Base-by-base conservation (phyloP, 352 stramenopile species). In the Globisporangium mamillatum region DNA sequence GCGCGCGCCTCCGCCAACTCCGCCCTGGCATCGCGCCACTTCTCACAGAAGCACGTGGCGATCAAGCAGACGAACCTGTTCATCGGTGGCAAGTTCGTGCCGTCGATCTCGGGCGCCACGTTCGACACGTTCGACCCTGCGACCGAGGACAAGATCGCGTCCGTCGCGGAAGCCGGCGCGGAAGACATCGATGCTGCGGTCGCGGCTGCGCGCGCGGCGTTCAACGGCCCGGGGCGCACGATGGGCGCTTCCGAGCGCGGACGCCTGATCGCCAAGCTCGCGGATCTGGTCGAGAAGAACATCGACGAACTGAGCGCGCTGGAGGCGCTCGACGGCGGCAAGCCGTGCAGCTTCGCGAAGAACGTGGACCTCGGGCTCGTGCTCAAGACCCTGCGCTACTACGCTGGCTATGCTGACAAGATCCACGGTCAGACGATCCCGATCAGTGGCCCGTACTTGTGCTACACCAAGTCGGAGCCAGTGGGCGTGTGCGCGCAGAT, bases 271-370 rank as follows among this genome's bases (percentile, higher is more conserved):
- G 71, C 72, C 63, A 69, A 67, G 29, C 74, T 86, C 4, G 75
- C 78, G 0, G 80, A 88, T 22, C 70, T 88, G 64, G 81, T 89
- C 22, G 72, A 82, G 41, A 36, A 83, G 61, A 83, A 91, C 67
- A 75, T 73, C 3, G 81, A 85, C 66, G 86, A 94, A 67, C 64
- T 96, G 0, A 73, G 72, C 5, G 70, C 72, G 29, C 84, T 99
- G 1, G 97, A 99, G 75, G 97, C 94, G 22, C 67, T 97, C 14
- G 97, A 99, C 82, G 96, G 89, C 66, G 97, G 97, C 41, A 99
- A 99, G 71, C 93, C 97, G 6, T 72, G 89, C 22, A 29, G 77
- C 16, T 92, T 98, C 69, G 89, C 92, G 3, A 75, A 79, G 29
- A 82, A 74, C 22, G 92, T 97, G 75, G 80, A 99, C 34, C 60